Evolutionary conservation across 1,139 yeast species (phyloP).

Genomic region (Scheffersomyces lignicola): DNA sequence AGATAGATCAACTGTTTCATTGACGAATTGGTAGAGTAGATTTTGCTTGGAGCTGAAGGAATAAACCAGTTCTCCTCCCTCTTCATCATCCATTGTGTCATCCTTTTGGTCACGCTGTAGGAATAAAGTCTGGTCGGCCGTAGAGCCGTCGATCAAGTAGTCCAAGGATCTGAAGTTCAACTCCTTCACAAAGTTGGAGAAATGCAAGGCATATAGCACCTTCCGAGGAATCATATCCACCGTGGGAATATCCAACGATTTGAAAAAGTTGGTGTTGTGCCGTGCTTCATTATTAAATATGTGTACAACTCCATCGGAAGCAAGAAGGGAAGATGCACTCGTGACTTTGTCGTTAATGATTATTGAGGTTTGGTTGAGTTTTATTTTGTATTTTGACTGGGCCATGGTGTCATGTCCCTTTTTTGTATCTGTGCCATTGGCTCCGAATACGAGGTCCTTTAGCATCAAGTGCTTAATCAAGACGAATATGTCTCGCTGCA

Average conservation of each 20-base stretch:
- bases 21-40: slow-evolving; percentile 67
- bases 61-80: slow-evolving; percentile 6
- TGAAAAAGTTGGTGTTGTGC: slow-evolving; percentile 30
- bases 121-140: slow-evolving; percentile 57
- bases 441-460: slow-evolving; percentile 28
- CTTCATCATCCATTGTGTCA: slow-evolving; percentile 29
- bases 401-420: neutral
- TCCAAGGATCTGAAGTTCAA: slow-evolving; percentile 61
- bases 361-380: slow-evolving; percentile 8
- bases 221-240: slow-evolving; percentile 66
- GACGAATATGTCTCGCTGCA: slow-evolving; percentile 26
- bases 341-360: slow-evolving; percentile 17
- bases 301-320: slow-evolving; percentile 66
- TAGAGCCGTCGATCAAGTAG: slow-evolving; percentile 54
- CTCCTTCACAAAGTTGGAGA: slow-evolving; percentile 68
- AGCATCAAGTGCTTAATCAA: slow-evolving; percentile 30
- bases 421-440: slow-evolving; percentile 27
- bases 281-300: slow-evolving; percentile 32
- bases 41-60: slow-evolving; percentile 36
- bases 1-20: slow-evolving; percentile 42
- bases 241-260: slow-evolving; percentile 23
- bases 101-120: slow-evolving; percentile 46
- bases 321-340: slow-evolving; percentile 40
- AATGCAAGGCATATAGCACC: slow-evolving; percentile 69
- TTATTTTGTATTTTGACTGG: slow-evolving; percentile 5